Evolutionary conservation across 352 stramenopile species (phyloP), one percentile per base, ranked within the genome.

Genomic region (Phytophthora vignae): DNA sequence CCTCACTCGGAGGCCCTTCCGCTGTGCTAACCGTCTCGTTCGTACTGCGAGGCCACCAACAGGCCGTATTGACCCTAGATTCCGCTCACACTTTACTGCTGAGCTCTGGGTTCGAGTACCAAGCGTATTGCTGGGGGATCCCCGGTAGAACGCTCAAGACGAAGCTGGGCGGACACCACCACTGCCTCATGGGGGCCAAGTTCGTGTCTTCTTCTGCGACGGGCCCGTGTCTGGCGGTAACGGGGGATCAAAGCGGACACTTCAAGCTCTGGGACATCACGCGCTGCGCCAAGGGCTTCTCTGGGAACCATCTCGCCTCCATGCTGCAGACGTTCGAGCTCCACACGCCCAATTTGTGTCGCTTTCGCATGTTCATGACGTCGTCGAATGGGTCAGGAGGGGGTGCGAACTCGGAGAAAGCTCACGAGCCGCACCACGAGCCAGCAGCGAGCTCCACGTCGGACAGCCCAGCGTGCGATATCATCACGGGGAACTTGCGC

Each of bases 241-340:
- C 87, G 36, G 85, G 87, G 3, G 90, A 97, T 55, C 78, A 85
- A 46, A 79, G 69, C 12, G 90, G 88, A 0, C 81, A 94, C 57
- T 93, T 95, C 59, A 89, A 90, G 57, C 71, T 95, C 25, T 97
- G 90, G 90, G 83, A 95, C 19, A 70, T 97, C 66, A 83, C 76
- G 10, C 77, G 79, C 3, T 90, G 82, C 31, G 71, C 86, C 10
- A 80, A 78, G 17, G 69, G 78, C 17, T 77, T 73, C n/a, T 77
- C 67, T 60, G 74, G 77, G 5, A 83, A 71, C 33, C 73, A 79
- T 31, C 44, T 86, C 8, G 67, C 69, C 5, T 50, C 56, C 0
- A 63, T 82, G 50, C 50, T 89, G 49, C 83, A 90, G 64, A 81
- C 72, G 0, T 90, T 90, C 56, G 80, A 88, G 46, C 58, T 88